Base-by-base conservation (phyloP, 768 basidiomycete genomes). In the Pulveroboletus ravenelii region DNA sequence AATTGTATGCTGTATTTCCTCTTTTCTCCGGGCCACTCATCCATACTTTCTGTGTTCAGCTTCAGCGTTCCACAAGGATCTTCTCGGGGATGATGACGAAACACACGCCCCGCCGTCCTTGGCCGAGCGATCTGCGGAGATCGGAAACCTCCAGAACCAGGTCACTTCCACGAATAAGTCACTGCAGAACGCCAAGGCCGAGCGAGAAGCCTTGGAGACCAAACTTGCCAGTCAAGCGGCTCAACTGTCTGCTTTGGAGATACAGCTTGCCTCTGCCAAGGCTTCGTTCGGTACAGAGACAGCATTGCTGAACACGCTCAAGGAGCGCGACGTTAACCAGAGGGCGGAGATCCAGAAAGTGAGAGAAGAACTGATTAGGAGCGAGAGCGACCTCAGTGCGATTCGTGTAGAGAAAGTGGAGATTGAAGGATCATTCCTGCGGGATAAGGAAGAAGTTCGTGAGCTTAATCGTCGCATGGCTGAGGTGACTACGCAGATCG, bases 391-490 rank as follows among this genome's bases (percentile, higher is more conserved):
- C 56, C 76, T 99, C 36, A 92, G 89, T 56, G 93, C 87, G 8
- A 62, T 95, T 41, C 76, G 86, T 14, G 82, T 92, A 18, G 93
- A 97, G 72, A 97, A 94, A 72, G 75, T 85, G 7, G 96, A 98
- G 69, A 75, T 97, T 18, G 93, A 94, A 66, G 89, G 92, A 10
- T 71, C 80, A 2, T 78, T 94, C 50, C 67, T 99, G 53, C 78
- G 89, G 34, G 96, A 98, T 67, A 97, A 94, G 70, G 96, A 99
- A 67, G 96, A 97, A 53, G 82, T 89, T 5, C 77, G 95, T 37
- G 89, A 85, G 37, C 70, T 97, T 54, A 85, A 96, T 61, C 80
- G 82, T 59, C 82, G 80, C 65, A 89, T 97, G 87, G 75, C 81
- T 12, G 91, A 93, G 60, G 79, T 82, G 14, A 81, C 83, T 8